phyloP scores from a whole-genome alignment of 768 basidiomycete genomes.

The Rhizopogon rudus region DNA sequence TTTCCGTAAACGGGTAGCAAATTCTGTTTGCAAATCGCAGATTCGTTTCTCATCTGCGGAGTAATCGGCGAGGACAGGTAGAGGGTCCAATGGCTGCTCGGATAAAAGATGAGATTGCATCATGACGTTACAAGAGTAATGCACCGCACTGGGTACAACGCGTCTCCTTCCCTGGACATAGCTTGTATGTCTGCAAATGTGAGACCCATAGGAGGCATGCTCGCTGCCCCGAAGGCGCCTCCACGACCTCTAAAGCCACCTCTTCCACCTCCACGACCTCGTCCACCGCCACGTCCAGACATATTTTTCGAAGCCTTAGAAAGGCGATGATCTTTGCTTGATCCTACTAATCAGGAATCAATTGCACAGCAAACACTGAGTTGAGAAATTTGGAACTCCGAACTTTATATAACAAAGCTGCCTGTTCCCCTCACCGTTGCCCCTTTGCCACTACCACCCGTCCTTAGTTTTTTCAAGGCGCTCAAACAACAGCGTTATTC shows the following conservation, averaged over 20 bases:
- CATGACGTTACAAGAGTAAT: constrained; percentile 14
- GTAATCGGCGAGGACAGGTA: constrained; percentile 67
- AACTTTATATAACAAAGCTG: constrained; percentile 16
- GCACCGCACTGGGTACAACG: constrained; percentile 73
- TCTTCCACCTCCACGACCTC: constrained; percentile 49
- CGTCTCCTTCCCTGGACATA: constrained; percentile 69
- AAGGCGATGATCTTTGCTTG: not conserved
- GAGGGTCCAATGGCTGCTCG: constrained; percentile 51
- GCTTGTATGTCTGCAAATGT: constrained; percentile 76
- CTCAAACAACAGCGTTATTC: not conserved
- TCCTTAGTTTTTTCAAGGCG: constrained; percentile 5
- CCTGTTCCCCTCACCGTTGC: constrained; percentile 15
- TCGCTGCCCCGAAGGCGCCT: constrained; percentile 28
- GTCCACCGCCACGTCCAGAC: constrained; percentile 44
- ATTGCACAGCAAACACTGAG: constrained; percentile 2
- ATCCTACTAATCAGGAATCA: not conserved
- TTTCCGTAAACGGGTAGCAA: constrained; percentile 56
- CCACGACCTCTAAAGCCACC: constrained; percentile 53
- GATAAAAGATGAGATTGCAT: constrained; percentile 15
- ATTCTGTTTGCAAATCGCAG: constrained; percentile 62
- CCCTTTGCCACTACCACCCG: constrained; percentile 24
- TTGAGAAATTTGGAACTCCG: constrained; percentile 16
- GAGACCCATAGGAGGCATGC: constrained; percentile 70
- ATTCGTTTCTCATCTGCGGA: constrained; percentile 62
- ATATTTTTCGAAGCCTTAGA: constrained; percentile 24